Percentiles rank a stretch among this genome's conserved stretches.
These are phyloP conservation scores for Amoeboaphelidium protococcarum DNA, from an alignment of 371 early-diverging fungal species.

Conservation along the genomic window DNA sequence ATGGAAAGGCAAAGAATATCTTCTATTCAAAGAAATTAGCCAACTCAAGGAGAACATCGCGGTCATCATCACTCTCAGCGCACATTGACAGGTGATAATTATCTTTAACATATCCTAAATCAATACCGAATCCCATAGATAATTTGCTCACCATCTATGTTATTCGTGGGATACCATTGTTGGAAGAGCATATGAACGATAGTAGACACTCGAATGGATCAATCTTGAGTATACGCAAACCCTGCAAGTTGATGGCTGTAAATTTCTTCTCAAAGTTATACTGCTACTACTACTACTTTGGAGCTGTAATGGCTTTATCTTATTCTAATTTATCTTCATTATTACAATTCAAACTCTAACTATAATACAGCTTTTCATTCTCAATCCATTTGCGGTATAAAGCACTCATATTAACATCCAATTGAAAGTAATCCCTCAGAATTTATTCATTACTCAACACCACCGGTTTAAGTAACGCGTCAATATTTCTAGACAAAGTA, in stretches of 20 bases:
- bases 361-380: too few relatives aligned
- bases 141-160: constrained; percentile 45
- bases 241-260: neutral
- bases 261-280: neutral
- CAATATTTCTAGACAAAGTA: neutral
- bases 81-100: neutral
- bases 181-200: constrained; percentile 79
- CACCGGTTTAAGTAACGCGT: neutral
- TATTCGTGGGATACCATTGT: constrained; percentile 86
- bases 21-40: too few relatives aligned
- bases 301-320: too few relatives aligned
- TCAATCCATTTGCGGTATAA: constrained; percentile 37
- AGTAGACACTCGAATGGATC: constrained; percentile 70
- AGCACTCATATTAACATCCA: constrained; percentile 26
- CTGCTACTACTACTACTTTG: too few relatives aligned
- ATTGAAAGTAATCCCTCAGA: constrained; percentile 27
- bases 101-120: neutral
- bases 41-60: constrained; percentile 9
- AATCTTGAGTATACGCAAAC: constrained; percentile 19
- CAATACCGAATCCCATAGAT: constrained; percentile 3
- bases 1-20: too few relatives aligned
- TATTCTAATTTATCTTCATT: too few relatives aligned
- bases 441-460: neutral
- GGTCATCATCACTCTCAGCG: neutral
- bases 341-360: too few relatives aligned